phyloP scores from a whole-genome alignment of 371 early-diverging fungal genomes.

The Mortierella sp. region DNA sequence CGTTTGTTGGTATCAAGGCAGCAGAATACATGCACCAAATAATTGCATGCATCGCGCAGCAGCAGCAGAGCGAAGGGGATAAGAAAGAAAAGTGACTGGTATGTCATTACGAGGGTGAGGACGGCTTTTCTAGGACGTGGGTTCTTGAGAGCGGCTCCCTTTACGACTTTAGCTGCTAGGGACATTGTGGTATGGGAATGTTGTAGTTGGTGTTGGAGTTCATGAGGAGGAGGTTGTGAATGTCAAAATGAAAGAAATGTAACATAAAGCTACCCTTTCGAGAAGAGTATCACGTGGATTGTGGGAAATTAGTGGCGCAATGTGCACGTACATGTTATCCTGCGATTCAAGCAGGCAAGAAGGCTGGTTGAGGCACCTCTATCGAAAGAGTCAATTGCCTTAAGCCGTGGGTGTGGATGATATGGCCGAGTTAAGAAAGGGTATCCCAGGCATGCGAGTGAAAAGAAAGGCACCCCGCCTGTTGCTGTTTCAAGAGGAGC shows the following conservation, averaged over 20 bases:
- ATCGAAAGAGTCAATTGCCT: too few species aligned
- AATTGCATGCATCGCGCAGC: neutral
- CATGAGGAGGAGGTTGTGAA: neutral
- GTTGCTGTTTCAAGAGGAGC: too few species aligned
- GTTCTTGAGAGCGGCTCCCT: constrained; percentile 26
- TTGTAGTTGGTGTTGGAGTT: neutral
- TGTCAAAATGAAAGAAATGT: neutral
- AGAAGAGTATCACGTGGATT: neutral
- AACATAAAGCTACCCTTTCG: neutral
- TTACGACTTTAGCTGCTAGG: constrained; percentile 31
- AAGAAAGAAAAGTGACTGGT: neutral
- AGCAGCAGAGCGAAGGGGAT: neutral
- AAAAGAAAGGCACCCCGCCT: too few species aligned
- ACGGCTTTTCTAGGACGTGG: constrained; percentile 34
- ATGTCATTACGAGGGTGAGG: constrained; percentile 35
- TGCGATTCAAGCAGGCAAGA: too few species aligned
- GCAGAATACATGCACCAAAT: neutral
- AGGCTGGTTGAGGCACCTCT: too few species aligned
- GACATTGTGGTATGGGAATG: constrained; percentile 11
- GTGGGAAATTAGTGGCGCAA: neutral
- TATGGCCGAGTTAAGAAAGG: too few species aligned
- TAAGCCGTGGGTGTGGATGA: too few species aligned
- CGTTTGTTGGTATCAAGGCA: neutral
- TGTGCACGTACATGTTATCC: too few species aligned
- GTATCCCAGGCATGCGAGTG: too few species aligned